Evolutionary conservation across 2,329 filamentous ascomycete genomes (phyloP).

Genomic region (Mycogone perniciosa): DNA sequence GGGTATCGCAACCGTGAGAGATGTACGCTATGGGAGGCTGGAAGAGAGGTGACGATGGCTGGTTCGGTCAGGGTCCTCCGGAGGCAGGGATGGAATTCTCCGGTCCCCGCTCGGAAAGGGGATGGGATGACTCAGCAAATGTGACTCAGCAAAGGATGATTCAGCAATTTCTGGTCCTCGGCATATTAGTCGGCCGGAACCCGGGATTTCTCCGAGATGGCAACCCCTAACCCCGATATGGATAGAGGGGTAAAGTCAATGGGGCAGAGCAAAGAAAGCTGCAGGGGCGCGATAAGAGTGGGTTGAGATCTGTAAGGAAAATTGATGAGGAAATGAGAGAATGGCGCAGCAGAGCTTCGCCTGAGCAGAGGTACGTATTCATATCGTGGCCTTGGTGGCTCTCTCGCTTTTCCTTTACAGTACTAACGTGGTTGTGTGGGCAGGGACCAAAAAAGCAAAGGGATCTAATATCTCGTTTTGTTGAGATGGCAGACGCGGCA

Average conservation of each 20-base stretch:
- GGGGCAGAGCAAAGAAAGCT: conserved; percentile 1
- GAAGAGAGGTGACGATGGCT: conserved; percentile 6
- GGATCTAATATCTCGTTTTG: background rate
- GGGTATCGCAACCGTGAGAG: conserved; percentile 12
- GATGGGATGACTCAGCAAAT: background rate
- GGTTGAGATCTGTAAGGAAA: background rate
- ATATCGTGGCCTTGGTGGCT: background rate
- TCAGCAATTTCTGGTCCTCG: background rate
- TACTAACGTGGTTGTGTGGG: background rate
- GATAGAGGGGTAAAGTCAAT: conserved; percentile 4
- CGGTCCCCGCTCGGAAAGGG: background rate
- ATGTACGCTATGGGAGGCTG: conserved; percentile 7
- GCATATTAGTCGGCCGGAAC: conserved; percentile 3
- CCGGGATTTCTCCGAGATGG: background rate
- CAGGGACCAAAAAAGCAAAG: background rate
- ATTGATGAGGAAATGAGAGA: background rate
- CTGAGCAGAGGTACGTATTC: background rate
- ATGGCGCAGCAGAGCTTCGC: background rate
- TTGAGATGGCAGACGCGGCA: background rate
- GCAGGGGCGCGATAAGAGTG: conserved; percentile 6
- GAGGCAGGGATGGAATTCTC: conserved; percentile 2
- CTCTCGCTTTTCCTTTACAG: background rate
- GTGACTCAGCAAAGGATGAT: background rate
- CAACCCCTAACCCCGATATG: conserved; percentile 1
- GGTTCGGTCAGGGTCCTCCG: background rate